Base-by-base conservation (phyloP, 2,329 filamentous ascomycete genomes). In the Diatrype stigma region DNA sequence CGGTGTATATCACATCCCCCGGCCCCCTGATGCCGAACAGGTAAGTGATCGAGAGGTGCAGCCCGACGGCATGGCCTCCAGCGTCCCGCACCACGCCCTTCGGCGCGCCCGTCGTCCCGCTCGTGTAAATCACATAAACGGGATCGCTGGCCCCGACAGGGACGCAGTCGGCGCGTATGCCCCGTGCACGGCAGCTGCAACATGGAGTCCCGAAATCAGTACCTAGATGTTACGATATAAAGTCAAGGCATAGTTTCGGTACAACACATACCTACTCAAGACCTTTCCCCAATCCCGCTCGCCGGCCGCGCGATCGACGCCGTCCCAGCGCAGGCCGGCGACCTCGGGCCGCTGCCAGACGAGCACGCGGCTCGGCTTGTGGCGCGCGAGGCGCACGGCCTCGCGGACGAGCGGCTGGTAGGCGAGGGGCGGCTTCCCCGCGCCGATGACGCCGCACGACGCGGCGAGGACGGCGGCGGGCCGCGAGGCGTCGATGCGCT, bases 401-500 rank as follows among this genome's bases (percentile, higher is more conserved):
- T 85, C 88, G 56, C 86, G 81, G 45, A 96, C 84, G 59, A 96
- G 81, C 0, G 84, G 82, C 57, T 83, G 79, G 68, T 96, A 96
- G n/a, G 81, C 73, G 53, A 89, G 78, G 1, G 90, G 85, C 1
- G 87, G 86, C 68, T 96, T 96, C 47, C 77, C 77, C 3, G 91
- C 92, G 61, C 96, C 92, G 50, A 96, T 92, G 50, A 96, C 92
- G 32, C 92, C 92, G 68, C 92, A 96, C 8, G 90, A 96, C 0
- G 92, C 91, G 0, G 92, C 96, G 66, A 96, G 80, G 46, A 96
- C 83, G 10, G 81, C 84, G 8, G 81, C 81, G 7, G 92, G 90
- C 32, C 80, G 80, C 7, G 87, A 90, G 0, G 89, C 87, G 47
- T 96, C 90, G 58, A 97, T 96, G 23, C 92, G 81, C 70, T 96